These are phyloP conservation scores for Fusarium verticillioides DNA, from an alignment of 2,329 filamentous ascomycete genomes.

Conservation along the genomic window DNA sequence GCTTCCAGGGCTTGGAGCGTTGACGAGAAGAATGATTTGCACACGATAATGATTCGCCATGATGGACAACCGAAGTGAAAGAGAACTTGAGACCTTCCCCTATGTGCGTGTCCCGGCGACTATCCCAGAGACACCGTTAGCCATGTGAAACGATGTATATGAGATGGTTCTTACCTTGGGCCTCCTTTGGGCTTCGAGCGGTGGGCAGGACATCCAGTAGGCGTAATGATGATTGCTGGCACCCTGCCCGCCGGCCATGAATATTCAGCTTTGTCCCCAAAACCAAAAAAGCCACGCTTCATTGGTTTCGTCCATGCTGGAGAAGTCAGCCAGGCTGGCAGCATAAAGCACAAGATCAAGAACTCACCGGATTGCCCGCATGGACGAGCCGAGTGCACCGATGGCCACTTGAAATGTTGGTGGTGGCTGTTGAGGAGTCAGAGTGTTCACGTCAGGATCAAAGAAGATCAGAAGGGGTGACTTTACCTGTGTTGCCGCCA, in stretches of 20 bases:
- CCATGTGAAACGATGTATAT: background rate
- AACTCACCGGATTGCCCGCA: background rate
- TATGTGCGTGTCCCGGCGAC: background rate
- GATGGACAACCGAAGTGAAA: background rate
- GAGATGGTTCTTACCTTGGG: background rate
- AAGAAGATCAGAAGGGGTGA: background rate
- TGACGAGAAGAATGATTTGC: background rate
- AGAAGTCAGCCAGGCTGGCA: background rate
- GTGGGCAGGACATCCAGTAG: background rate
- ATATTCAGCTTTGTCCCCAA: background rate
- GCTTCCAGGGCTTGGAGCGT: background rate
- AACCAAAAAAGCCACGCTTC: background rate
- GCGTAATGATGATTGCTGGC: background rate
- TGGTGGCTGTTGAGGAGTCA: background rate
- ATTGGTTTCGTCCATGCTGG: background rate
- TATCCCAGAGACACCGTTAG: background rate
- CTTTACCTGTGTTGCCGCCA: background rate
- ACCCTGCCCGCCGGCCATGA: background rate
- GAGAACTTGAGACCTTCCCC: background rate
- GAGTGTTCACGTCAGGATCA: background rate
- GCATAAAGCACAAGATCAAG: background rate
- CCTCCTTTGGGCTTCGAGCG: background rate
- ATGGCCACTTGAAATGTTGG: background rate
- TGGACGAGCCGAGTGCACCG: background rate
- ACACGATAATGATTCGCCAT: background rate